Base-by-base conservation (phyloP, 345 rosid species). In the Eutrema heterophyllum region DNA sequence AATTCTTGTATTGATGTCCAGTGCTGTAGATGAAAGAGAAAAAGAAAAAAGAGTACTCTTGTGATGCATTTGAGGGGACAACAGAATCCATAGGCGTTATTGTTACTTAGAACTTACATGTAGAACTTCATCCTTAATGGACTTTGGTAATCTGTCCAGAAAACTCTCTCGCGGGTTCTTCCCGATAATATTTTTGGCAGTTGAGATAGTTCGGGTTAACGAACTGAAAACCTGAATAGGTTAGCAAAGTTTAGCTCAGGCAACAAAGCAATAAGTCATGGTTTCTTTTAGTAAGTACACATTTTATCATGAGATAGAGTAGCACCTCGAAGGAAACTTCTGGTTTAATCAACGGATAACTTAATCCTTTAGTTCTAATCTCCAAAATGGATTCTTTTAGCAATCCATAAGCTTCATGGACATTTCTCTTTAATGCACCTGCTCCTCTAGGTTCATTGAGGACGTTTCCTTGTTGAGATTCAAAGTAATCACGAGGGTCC, bases 401-500 rank as follows among this genome's bases (percentile, higher is more conserved):
- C 50, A 84, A 84, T 71, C 78, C 75, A 67, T 85, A 93, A 41
- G 91, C 88, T 80, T 91, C 97, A 55, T 72, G 77, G 6, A 78
- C 62, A 77, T 80, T 82, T 78, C 68, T 76, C 49, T 77, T 84
- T 77, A 70, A 55, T 63, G 80, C 61, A 74, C 84, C 85, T 55
- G 59, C 75, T 65, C 83, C 81, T 49, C 67, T 58, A 9, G 74
- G 39, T 29, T 68, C 52, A 64, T 84, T 85, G 41, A 83, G 69
- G 6, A 89, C 84, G 72, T 76, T 86, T 68, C 76, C 92, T 86
- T 89, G 98, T 83, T 91, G 98, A 63, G 94, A 89, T 83, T 93
- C 97, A 74, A 93, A 93, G 82, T 93, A 93, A 57, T 93, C 98
- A 64, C 98, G 87, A 39, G 96, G 94, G 80, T 93, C 94, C 98